These are phyloP conservation scores for Trichoderma koningiopsis DNA, from an alignment of 2,329 filamentous ascomycete genomes.

Conservation along the genomic window DNA sequence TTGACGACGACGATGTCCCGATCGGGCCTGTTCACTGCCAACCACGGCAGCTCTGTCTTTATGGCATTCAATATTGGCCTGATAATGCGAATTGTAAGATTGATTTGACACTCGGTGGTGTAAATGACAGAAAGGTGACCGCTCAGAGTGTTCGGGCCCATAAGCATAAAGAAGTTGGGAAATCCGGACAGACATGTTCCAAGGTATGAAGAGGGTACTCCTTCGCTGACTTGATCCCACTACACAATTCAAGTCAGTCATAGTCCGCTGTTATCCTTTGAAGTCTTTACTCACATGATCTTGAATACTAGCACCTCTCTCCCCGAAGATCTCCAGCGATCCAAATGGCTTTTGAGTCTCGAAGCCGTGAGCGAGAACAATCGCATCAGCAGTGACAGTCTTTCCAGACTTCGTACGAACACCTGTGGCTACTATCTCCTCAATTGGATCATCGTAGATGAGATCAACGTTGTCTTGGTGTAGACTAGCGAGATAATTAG, in stretches of 20 bases:
- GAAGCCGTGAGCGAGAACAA: constrained; percentile 54
- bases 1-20: constrained; percentile 38
- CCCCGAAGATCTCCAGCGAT: constrained; percentile 50
- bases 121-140: constrained; percentile 54
- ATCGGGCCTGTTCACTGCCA: constrained; percentile 20
- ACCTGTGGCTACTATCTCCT: constrained; percentile 26
- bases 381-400: constrained; percentile 36
- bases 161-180: constrained; percentile 46
- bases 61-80: constrained; percentile 41
- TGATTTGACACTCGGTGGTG: constrained; percentile 55
- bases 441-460: constrained; percentile 30
- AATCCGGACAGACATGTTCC: constrained; percentile 52
- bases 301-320: constrained; percentile 43
- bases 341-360: constrained; percentile 49
- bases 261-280: too few species aligned
- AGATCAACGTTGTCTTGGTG: constrained; percentile 38
- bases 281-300: constrained; percentile 45
- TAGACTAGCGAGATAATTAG: constrained; percentile 38
- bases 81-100: constrained; percentile 43
- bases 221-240: constrained; percentile 33
- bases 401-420: constrained; percentile 29
- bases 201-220: constrained; percentile 45
- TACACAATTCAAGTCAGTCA: neutral
- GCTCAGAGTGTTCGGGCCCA: constrained; percentile 43
- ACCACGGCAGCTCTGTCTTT: neutral